Conservation (phyloP, 352 stramenopile genomes). For the Nothophytophthora sp. region DNA sequence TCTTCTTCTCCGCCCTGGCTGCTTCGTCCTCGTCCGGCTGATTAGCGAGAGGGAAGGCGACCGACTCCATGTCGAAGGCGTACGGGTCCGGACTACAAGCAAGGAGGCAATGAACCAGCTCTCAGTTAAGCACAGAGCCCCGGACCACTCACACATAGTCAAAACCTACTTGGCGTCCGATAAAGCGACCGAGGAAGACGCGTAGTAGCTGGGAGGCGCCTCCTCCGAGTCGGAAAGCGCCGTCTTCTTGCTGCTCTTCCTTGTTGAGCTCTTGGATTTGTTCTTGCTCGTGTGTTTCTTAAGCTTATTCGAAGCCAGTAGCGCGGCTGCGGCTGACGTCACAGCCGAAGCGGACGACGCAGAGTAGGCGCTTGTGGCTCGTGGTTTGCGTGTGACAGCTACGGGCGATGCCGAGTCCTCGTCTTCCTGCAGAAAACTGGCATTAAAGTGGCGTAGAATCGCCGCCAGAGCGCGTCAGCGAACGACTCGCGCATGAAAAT, state of each 20-base stretch:
- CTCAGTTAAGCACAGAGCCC: background rate
- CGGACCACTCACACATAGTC: too few species aligned
- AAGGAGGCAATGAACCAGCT: background rate
- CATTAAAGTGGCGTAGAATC: constrained; percentile 7
- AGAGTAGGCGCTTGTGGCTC: constrained; percentile 1
- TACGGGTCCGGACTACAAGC: constrained; percentile 63
- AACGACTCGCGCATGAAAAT: constrained; percentile 5
- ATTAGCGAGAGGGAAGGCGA: constrained; percentile 20
- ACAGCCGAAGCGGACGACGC: constrained; percentile 35
- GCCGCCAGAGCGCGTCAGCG: constrained; percentile 4
- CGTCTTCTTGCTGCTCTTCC: constrained; percentile 23
- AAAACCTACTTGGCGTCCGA: constrained; percentile 10
- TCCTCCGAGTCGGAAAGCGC: constrained; percentile 51
- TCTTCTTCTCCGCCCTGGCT: constrained; percentile 26
- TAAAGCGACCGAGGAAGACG: constrained; percentile 19
- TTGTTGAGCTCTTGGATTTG: constrained; percentile 26
- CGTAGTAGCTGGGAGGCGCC: constrained; percentile 61
- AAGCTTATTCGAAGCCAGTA: constrained; percentile 55
- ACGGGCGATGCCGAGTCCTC: constrained; percentile 54
- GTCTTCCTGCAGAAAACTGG: constrained; percentile 60
- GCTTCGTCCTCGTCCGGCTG: constrained; percentile 25
- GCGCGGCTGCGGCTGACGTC: constrained; percentile 44
- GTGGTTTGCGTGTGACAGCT: constrained; percentile 12
- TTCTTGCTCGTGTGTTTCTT: constrained; percentile 25
- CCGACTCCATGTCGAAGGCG: constrained; percentile 61